Base-by-base conservation (phyloP, 805 yeast species). In the Metschnikowia aberdeeniae region DNA sequence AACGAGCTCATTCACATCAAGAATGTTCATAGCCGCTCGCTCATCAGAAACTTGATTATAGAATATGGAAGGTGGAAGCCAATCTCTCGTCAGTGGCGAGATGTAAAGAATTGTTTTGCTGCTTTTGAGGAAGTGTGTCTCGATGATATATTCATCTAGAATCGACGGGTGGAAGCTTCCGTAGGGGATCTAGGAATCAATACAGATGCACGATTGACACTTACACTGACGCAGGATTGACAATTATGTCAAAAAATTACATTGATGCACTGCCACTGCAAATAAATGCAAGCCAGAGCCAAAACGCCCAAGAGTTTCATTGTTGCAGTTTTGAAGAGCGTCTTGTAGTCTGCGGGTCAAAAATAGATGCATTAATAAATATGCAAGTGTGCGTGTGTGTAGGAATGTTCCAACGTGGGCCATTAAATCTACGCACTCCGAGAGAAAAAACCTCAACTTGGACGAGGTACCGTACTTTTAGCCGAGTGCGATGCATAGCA, bases 1-100 rank as follows among this genome's bases (percentile, higher is more conserved):
- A 60, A 70, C 32, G 72, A 70, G 40, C 54, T 71, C 33, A 45
- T 62, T 14, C 50, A 54, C 27, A 54, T 67, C 14, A 63, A 63
- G 42, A 65, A 70, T 49, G 59, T 71, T 10, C 51, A 53, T 6
- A 61, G 58, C 45, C 35, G 50, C 30, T 34, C 43, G 13, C 51
- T 70, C 14, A 43, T 69, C 3, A 42, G 43, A 12, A 57, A 60
- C 13, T 53, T 70, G 30, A 34, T 66, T 10, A 22, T 22, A 11
- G 61, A 61, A 28, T 69, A 54, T 47, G 45, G 52, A 6, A 22
- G 34, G 6, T 69, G 73, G 73, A 60, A 60, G 14, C 65, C 66
- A 3, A 36, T 54, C 6, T 42, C 53, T 4, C 59, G 59, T 31
- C 50, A 45, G 5, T 67, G 72, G 72, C 59, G 58, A 29, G 72